Percentiles rank a stretch among this genome's conserved stretches.
phyloP scores from a whole-genome alignment of 768 basidiomycete species.

The Astraeus odoratus region DNA sequence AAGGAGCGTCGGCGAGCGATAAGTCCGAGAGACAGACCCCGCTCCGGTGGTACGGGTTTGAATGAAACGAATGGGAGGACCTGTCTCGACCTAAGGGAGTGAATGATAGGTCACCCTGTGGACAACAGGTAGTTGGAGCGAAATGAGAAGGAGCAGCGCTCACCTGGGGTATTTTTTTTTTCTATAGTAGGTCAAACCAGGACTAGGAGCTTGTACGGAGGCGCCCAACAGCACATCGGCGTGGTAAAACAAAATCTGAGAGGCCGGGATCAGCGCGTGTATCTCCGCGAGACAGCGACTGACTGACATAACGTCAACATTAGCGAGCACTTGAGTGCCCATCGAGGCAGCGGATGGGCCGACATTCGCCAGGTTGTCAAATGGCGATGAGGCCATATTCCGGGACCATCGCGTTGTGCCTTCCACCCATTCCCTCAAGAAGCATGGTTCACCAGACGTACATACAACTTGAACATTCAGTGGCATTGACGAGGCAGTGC shows the following conservation, averaged over 20 bases:
- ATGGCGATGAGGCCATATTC: no score
- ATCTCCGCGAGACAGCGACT: conserved; percentile 3
- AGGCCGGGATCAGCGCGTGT: not conserved
- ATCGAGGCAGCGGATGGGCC: no score
- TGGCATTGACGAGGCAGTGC: no score
- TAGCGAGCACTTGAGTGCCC: conserved; percentile 6
- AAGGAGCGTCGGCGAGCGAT: no score
- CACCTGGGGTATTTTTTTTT: not conserved
- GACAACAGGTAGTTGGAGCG: no score
- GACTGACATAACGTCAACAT: not conserved
- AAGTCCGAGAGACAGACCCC: no score
- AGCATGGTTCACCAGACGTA: no score
- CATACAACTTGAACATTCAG: no score
- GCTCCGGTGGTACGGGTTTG: not conserved
- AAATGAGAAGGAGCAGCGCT: not conserved
- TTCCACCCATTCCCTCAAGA: no score
- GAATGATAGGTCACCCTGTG: not conserved
- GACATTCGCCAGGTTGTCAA: no score
- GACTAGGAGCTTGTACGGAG: no score
- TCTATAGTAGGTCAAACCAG: not conserved
- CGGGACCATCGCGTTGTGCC: no score
- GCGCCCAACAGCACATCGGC: conserved; percentile 5
- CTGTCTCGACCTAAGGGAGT: not conserved
- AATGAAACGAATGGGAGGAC: not conserved
- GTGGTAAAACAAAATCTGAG: conserved; percentile 14